Base-by-base conservation (phyloP, 1,284 basidiomycete genomes). In the Boletellus deceptivus region DNA sequence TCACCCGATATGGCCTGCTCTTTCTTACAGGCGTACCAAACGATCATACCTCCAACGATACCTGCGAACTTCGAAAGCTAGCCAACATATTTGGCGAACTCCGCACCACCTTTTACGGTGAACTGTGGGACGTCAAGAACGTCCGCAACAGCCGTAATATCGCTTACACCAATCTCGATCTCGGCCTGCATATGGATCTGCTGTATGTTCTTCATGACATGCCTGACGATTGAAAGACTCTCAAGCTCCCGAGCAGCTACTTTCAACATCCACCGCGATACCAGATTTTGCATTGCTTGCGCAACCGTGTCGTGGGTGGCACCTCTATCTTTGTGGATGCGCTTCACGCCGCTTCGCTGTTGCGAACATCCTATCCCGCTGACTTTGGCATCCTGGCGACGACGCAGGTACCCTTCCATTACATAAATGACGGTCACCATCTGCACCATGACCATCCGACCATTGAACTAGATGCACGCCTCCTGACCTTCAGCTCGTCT, bases 121-220 rank as follows among this genome's bases (percentile, higher is more conserved):
- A 79, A 50, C 72, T 89, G 1, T 99, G 94, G 93, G 86, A 98
- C 68, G 96, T 99, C 18, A 83, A 84, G 69, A 90, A 85, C 56
- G 65, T 90, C 39, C 72, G 71, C 42, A 76, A 89, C 52, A 90
- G 88, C 59, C 83, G 80, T 59, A 99, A 99, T 70, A 93, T 99
- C 54, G 96, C 96, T 2, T 98, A 98, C 68, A 99, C 96, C 6
- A 89, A 93, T 67, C 75, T 97, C 17, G 82, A 92, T 60, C 76
- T 99, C 3, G 94, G 89, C 0, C 68, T 96, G 18, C 96, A 98
- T 65, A 93, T 94, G 89, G 95, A 98, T 71, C 72, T 97, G 0
- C 70, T 90, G 91, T 95, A 60, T 58, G 90, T 49, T 16, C 18
- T 4, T 17, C 9, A 41, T 41, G 5, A 11, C 24, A 17, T 11